phyloP scores from a whole-genome alignment of 2,329 filamentous ascomycete genomes.

The Stromatinia cepivora region DNA sequence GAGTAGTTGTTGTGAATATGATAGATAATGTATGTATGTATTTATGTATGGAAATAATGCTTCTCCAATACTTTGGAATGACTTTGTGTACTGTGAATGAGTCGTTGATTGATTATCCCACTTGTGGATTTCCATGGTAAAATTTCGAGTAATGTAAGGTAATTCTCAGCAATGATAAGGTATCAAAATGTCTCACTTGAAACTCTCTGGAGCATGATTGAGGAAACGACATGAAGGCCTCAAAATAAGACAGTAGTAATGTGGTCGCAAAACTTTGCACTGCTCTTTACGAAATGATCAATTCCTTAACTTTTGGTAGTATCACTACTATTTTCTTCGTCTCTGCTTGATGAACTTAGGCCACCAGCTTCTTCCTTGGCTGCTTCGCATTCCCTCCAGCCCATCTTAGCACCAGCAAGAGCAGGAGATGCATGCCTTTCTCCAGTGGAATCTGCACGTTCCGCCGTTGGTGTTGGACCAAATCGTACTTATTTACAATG shows the following conservation, averaged over 20 bases:
- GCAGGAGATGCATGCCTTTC: slow-evolving; percentile 50
- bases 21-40: neutral
- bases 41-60: neutral
- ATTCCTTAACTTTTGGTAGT: slow-evolving; percentile 7
- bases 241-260: neutral
- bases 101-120: neutral
- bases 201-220: too few relatives aligned
- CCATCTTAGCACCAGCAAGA: slow-evolving; percentile 57
- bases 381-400: slow-evolving; percentile 61
- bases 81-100: too few relatives aligned
- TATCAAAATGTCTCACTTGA: neutral
- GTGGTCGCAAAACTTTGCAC: neutral
- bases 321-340: neutral
- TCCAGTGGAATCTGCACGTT: slow-evolving; percentile 60
- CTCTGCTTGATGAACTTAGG: neutral
- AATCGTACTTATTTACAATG: neutral
- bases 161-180: neutral
- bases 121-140: neutral
- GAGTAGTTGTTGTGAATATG: neutral
- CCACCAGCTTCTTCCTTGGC: slow-evolving; percentile 45
- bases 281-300: neutral
- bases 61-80: neutral
- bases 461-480: neutral
- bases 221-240: neutral
- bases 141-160: neutral